Base-by-base conservation (phyloP, 768 basidiomycete species). In the Lyophyllum shimeji region DNA sequence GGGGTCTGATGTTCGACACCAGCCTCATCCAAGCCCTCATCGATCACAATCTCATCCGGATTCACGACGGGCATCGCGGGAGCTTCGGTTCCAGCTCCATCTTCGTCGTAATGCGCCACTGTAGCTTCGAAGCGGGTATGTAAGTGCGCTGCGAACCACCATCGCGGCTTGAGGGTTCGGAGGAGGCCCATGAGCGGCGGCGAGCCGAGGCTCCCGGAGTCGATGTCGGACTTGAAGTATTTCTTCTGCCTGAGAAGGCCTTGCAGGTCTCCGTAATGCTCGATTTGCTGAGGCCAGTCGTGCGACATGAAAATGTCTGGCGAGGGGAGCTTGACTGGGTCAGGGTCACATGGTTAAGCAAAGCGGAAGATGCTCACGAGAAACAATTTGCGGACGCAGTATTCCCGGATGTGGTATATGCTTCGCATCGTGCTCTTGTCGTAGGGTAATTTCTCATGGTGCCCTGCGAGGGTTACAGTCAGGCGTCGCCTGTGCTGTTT, bases 91-190 rank as follows among this genome's bases (percentile, higher is more conserved):
- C 21, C 40, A 25, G n/a, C n/a, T n/a, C n/a, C n/a, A n/a, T 25
- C 24, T 29, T n/a, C 24, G 21, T 55, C 39, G n/a, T 44, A 31
- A 52, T 90, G 86, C 2, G 68, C 61, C 7, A 88, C 81, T 0
- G 73, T 69, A 2, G 93, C 95, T 56, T 93, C 87, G 63, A 89
- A 98, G 49, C 89, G 86, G 46, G 87, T 85, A 65, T 98, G 96
- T 48, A 98, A 65, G 71, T 98, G 96, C 0, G 94, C 95, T 3
- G 92, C 72, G 69, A 97, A 97, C 96, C 95, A 98, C 84, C 92
- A 89, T 45, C 78, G 64, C 0, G 95, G 95, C 63, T 82, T 78
- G 29, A 97, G 76, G 21, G 78, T 86, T 29, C 73, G 75, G 21
- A 98, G 71, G 0, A 98, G 76, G 12, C 83, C 84, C 79, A 90